Evolutionary conservation across 106 monocot genomes (phyloP), one percentile per base, ranked within the genome.

Genomic region (Allium cepa): DNA sequence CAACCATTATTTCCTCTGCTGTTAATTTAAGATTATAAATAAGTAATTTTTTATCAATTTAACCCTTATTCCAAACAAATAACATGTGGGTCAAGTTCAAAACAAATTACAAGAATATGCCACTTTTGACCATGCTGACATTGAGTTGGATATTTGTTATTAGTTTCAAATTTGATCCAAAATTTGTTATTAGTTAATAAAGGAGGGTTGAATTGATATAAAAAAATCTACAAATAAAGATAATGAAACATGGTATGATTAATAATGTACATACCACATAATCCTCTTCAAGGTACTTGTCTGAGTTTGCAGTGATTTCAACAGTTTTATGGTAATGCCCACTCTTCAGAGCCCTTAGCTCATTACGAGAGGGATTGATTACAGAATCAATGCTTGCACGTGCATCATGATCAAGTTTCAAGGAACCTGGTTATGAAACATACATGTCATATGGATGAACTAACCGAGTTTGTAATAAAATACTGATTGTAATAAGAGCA

Each of bases 321-420:
- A 75, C 83, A 10, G 85, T 74, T 72, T 75, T 87, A 67, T 84
- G 84, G 63, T 84, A 75, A 47, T 99, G 97, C 9, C 84, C 84
- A 45, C 77, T 82, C 63, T 72, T 80, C 71, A 99, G 68, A 49
- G 71, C 76, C 48, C 82, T 81, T 17, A 92, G 57, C 58, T 82
- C 84, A 9, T 68, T 83, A 57, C 70, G 78, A 62, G 77, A 82
- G 4, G 89, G 87, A 63, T 50, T 60, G 3, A 87, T 78, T 62
- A 87, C 73, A 36, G 72, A 80, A 59, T 81, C 78, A 4, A 87
- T 82, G 69, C 81, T 90, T 47, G 66, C 50, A 46, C 84, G 77
- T 53, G 89, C 89, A 59, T 88, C 92, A 59, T 85, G 84, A 77
- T 99, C 92, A 48, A 92, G 84, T 75, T 92, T 88, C 56, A 99